Conservation (phyloP, 768 basidiomycete genomes). For the Naganishia kalamii region DNA sequence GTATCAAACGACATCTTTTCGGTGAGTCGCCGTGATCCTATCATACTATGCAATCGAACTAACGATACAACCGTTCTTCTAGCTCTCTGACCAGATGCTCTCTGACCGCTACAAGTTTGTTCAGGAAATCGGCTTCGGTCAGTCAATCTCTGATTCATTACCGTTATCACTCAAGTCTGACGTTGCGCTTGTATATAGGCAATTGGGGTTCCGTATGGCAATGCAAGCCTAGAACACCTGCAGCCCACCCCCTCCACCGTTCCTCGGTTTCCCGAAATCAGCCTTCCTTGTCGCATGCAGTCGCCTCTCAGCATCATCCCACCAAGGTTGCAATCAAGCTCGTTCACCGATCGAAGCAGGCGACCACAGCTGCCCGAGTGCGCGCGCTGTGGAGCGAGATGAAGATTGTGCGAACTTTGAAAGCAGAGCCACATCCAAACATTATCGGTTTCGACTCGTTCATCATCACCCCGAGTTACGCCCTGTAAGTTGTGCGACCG, state of each 20-base stretch:
- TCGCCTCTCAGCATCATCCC: slow-evolving; percentile 21
- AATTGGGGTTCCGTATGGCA: slow-evolving; percentile 45
- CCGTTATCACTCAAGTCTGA: neutral
- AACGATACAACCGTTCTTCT: neutral
- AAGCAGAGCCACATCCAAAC: slow-evolving; percentile 78
- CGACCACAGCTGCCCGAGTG: slow-evolving; percentile 82
- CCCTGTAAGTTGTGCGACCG: slow-evolving; percentile 58
- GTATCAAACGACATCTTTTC: slow-evolving; percentile 26
- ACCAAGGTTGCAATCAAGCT: slow-evolving; percentile 75
- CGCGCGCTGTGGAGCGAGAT: slow-evolving; percentile 96
- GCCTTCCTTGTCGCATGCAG: slow-evolving; percentile 13
- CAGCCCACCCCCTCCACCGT: slow-evolving; percentile 20
- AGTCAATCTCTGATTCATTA: neutral
- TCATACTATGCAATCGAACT: neutral
- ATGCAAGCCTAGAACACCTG: slow-evolving; percentile 28
- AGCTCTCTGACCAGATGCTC: slow-evolving; percentile 39
- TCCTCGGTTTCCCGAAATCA: neutral
- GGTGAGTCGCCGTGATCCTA: slow-evolving; percentile 3
- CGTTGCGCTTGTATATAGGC: neutral
- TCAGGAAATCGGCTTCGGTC: slow-evolving; percentile 41
- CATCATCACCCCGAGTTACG: slow-evolving; percentile 83
- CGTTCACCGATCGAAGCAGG: slow-evolving; percentile 73
- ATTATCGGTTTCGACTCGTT: slow-evolving; percentile 91
- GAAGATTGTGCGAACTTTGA: slow-evolving; percentile 84
- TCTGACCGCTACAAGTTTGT: slow-evolving; percentile 35